These are phyloP conservation scores for Lupinus albus DNA, from an alignment of 306 rosid species.

Conservation along the genomic window DNA sequence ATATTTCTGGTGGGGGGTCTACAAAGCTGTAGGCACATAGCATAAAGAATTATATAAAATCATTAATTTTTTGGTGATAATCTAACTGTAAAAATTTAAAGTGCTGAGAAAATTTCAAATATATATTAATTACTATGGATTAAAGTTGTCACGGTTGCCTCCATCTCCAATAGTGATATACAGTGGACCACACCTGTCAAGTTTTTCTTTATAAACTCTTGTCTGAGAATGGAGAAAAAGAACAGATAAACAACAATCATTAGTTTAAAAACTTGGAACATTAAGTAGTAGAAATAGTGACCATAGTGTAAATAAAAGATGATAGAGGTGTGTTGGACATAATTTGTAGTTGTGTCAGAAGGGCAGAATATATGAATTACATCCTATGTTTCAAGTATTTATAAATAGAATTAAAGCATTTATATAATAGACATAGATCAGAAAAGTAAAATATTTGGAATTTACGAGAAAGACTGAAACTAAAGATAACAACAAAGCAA, in stretches of 20 bases:
- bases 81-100: not conserved
- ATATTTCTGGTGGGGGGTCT: conserved; percentile 69
- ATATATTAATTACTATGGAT: conserved; percentile 49
- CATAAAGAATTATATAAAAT: not conserved
- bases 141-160: conserved; percentile 91
- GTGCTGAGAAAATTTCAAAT: not conserved
- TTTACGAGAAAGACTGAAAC: too few species aligned
- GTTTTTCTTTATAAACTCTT: conserved; percentile 66
- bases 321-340: too few species aligned
- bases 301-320: not conserved
- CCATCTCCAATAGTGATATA: conserved; percentile 89
- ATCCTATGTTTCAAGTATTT: too few species aligned
- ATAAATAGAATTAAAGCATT: too few species aligned
- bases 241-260: not conserved
- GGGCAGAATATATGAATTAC: too few species aligned
- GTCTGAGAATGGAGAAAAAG: conserved; percentile 46
- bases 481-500: too few species aligned
- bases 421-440: too few species aligned
- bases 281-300: not conserved
- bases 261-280: not conserved
- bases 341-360: too few species aligned
- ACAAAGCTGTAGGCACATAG: conserved; percentile 41
- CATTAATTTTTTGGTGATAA: not conserved
- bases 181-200: conserved; percentile 67
- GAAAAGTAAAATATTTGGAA: too few species aligned